Base-by-base conservation (phyloP, 306 rosid species). In the Inga laurina region DNA sequence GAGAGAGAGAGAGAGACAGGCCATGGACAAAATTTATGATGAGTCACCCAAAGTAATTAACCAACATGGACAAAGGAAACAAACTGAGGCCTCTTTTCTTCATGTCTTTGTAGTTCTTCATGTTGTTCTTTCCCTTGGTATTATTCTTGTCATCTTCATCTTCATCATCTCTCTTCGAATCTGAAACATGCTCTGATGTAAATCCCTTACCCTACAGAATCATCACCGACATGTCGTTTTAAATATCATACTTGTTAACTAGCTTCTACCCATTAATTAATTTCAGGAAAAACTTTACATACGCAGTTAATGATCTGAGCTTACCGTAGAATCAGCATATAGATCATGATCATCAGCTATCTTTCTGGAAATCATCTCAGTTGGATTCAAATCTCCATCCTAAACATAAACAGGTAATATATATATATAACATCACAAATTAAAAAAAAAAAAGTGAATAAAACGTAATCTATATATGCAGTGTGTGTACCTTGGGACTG, bases 1-100 rank as follows among this genome's bases (percentile, higher is more conserved):
- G 12, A 49, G 54, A 49, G 69, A 34, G 64, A 77, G 79, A 61
- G 43, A 85, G 75, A 44, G 34, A 82, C 62, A 62, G 22, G 32
- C 46, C 21, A 68, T 67, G 48, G 71, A 69, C 75, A 81, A 46
- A 80, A 14, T 46, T 16, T 59, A 82, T 72, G 8, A 56, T 56
- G 1, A 61, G 56, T 93, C 85, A 95, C 35, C 88, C 93, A 70
- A 92, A 83, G 88, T 90, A 87, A 74, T 92, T 91, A 54, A 84
- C 86, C 75, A 95, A 85, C 92, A 86, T 84, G 77, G 98, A 89
- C 84, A 93, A 66, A 80, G 98, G 97, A 89, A 93, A 93, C 91
- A 93, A 73, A 62, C 94, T 91, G 81, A 92, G 79, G 69, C 97
- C 98, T 75, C 90, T 93, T 82, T 89, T 87, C 89, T 89, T 88